phyloP scores from a whole-genome alignment of 805 yeast species.

The Metschnikowia vanudenii region DNA sequence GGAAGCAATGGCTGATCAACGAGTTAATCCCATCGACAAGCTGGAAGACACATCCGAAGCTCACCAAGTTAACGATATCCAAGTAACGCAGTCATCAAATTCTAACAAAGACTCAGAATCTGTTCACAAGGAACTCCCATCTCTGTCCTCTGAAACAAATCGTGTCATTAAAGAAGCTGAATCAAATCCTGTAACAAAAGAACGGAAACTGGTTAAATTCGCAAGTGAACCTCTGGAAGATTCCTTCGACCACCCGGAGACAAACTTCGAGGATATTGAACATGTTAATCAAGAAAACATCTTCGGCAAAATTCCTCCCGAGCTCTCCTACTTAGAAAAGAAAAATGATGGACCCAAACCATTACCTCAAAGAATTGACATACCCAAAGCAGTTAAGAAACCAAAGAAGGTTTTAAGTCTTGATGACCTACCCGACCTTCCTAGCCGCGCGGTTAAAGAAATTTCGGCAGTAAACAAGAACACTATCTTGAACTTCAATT shows the following conservation, averaged over 20 bases:
- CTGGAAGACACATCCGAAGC: background rate
- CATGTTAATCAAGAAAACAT: constrained; percentile 25
- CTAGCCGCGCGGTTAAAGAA: constrained; percentile 44
- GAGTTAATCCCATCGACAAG: background rate
- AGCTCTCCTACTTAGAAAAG: constrained; percentile 36
- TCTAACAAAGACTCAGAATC: background rate
- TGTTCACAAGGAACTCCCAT: background rate
- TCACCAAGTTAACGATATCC: background rate
- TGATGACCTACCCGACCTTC: constrained; percentile 51
- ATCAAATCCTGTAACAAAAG: background rate
- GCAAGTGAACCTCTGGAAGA: constrained; percentile 30
- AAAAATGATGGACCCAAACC: constrained; percentile 30
- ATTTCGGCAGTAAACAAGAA: constrained; percentile 42
- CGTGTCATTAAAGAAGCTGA: background rate
- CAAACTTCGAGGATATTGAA: background rate
- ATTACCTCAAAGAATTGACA: constrained; percentile 14
- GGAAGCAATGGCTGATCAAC: background rate
- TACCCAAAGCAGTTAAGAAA: constrained; percentile 10
- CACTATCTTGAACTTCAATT: constrained; percentile 52
- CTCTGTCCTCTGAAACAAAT: background rate
- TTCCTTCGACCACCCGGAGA: background rate
- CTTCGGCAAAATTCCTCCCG: constrained; percentile 43
- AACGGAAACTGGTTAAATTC: constrained; percentile 32
- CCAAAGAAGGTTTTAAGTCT: constrained; percentile 16
- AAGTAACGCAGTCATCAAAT: background rate